Evolutionary conservation across 2,329 filamentous ascomycete genomes (phyloP).

Genomic region (Trichoderma oligosporum): DNA sequence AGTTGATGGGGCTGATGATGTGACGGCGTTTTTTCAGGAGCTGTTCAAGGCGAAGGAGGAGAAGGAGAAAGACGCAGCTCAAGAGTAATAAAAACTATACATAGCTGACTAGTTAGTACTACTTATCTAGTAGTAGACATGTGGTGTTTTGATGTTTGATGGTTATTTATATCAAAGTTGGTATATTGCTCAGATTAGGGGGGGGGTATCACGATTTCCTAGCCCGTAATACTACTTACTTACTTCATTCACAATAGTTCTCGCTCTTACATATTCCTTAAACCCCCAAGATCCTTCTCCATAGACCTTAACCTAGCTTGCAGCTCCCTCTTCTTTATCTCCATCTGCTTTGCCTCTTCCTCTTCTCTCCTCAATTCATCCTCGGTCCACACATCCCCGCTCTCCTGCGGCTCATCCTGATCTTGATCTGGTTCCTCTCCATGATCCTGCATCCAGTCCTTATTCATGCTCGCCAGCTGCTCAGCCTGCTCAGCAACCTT

Average conservation of each 20-base stretch:
- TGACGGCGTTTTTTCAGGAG: conserved; percentile 60
- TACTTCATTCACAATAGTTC: background rate
- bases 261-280: conserved; percentile 50
- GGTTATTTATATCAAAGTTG: too few relatives aligned
- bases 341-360: conserved; percentile 57
- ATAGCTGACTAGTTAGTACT: background rate
- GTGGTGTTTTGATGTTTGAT: too few relatives aligned
- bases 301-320: conserved; percentile 51
- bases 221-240: background rate
- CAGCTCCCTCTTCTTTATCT: conserved; percentile 53
- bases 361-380: conserved; percentile 68
- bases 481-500: conserved; percentile 73
- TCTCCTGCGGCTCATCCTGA: conserved; percentile 46
- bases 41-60: conserved; percentile 52
- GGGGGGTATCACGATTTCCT: conserved; percentile 12
- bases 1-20: conserved; percentile 69
- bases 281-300: conserved; percentile 53
- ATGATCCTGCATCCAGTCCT: conserved; percentile 53
- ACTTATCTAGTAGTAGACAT: too few relatives aligned
- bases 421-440: conserved; percentile 51
- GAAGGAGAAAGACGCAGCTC: background rate
- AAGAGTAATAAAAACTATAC: background rate
- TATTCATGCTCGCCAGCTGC: conserved; percentile 70
- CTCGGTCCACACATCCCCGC: conserved; percentile 55
- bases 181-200: too few relatives aligned